Conservation (phyloP, 1,284 basidiomycete genomes). For the Puccinia polysora region DNA sequence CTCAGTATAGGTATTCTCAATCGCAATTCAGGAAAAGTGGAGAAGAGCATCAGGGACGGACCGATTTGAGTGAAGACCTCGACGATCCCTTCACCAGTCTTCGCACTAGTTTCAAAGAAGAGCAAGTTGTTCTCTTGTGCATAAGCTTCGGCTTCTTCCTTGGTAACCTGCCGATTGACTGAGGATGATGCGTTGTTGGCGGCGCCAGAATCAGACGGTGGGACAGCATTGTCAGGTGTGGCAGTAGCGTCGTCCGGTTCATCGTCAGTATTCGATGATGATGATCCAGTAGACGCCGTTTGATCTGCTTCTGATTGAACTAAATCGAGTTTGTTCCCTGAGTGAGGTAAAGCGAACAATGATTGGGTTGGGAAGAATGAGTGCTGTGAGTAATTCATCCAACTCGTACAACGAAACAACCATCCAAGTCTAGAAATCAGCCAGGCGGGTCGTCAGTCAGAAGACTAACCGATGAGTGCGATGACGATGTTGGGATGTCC, state of each 20-base stretch:
- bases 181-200: constrained; percentile 62
- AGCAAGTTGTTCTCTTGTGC: constrained; percentile 85
- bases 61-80: constrained; percentile 99
- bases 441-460: background rate
- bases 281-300: constrained; percentile 56
- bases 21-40: constrained; percentile 45
- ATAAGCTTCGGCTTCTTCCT: constrained; percentile 92
- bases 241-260: constrained; percentile 79
- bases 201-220: constrained; percentile 50
- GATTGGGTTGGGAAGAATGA: background rate
- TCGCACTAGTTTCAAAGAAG: constrained; percentile 97
- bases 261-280: constrained; percentile 62
- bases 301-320: constrained; percentile 53
- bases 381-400: too few relatives aligned
- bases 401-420: too few relatives aligned
- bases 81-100: constrained; percentile 92
- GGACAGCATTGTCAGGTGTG: constrained; percentile 62
- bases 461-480: constrained; percentile 69
- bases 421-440: too few relatives aligned
- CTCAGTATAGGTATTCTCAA: too few relatives aligned
- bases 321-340: constrained; percentile 64
- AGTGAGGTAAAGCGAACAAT: background rate
- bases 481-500: constrained; percentile 99
- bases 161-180: constrained; percentile 71
- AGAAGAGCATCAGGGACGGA: constrained; percentile 55